Evolutionary conservation across 2,329 filamentous ascomycete species (phyloP).

Genomic region (Dactylellina parvicollis): DNA sequence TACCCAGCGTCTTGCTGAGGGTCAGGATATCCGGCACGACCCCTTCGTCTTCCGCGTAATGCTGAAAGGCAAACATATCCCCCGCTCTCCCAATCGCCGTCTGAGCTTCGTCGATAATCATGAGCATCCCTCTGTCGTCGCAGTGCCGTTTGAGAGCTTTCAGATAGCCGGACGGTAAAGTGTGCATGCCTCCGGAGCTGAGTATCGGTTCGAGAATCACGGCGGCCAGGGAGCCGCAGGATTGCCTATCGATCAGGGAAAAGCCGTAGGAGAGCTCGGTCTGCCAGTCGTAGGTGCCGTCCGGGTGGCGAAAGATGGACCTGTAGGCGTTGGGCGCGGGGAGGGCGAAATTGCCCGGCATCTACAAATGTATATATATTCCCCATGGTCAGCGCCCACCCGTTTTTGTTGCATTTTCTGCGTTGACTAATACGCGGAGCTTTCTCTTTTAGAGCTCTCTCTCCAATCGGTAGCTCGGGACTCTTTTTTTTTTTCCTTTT

Average conservation of each 20-base stretch:
- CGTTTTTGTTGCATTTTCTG: slow-evolving; percentile 40
- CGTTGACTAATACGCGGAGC: slow-evolving; percentile 14
- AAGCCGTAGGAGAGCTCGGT: slow-evolving; percentile 73
- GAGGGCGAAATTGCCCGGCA: slow-evolving; percentile 69
- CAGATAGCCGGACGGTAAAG: slow-evolving; percentile 70
- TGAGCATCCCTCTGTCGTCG: slow-evolving; percentile 67
- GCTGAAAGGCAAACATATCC: slow-evolving; percentile 69
- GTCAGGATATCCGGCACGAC: slow-evolving; percentile 70
- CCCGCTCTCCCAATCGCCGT: slow-evolving; percentile 69
- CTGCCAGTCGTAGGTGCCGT: slow-evolving; percentile 73
- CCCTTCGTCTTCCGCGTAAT: slow-evolving; percentile 62
- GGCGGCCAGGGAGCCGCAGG: slow-evolving; percentile 71
- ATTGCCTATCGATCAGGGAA: slow-evolving; percentile 70
- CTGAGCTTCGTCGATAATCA: slow-evolving; percentile 71
- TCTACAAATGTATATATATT: slow-evolving; percentile 54
- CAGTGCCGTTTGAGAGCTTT: slow-evolving; percentile 68
- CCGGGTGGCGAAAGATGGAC: slow-evolving; percentile 69
- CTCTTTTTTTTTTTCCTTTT: too few relatives aligned
- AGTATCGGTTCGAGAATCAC: slow-evolving; percentile 72
- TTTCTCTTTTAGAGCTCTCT: too few relatives aligned
- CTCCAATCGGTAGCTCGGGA: background rate
- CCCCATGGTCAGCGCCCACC: background rate
- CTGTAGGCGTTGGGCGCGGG: slow-evolving; percentile 72
- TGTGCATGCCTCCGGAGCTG: slow-evolving; percentile 70
- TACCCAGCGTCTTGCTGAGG: slow-evolving; percentile 71